phyloP scores from a whole-genome alignment of 2,329 filamentous ascomycete species.

The Chaetomium globosum region DNA sequence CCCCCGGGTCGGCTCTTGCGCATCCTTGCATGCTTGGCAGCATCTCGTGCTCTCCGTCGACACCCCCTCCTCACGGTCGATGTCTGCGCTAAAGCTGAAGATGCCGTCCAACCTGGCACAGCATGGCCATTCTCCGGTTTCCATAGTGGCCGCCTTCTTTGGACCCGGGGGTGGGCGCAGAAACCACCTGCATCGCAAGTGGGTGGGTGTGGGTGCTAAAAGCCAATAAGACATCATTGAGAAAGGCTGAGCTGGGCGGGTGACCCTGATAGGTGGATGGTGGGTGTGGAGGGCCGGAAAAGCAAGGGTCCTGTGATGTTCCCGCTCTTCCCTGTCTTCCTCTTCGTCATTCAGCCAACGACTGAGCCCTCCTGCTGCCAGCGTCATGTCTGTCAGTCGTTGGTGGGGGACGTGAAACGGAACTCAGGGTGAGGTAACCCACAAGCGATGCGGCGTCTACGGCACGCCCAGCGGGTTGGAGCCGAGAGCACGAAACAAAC shows the following conservation, averaged over 20 bases:
- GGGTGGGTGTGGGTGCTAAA: slow-evolving; percentile 14
- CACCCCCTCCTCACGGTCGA: slow-evolving; percentile 1
- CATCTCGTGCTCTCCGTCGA: neutral
- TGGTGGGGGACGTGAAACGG: slow-evolving; percentile 32
- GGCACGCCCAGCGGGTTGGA: slow-evolving; percentile 32
- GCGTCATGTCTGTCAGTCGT: slow-evolving; percentile 24
- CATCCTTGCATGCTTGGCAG: slow-evolving; percentile 20
- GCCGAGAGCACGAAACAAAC: slow-evolving; percentile 24
- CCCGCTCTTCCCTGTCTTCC: slow-evolving; percentile 14
- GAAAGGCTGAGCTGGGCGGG: slow-evolving; percentile 34
- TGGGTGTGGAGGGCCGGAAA: slow-evolving; percentile 30
- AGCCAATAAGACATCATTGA: slow-evolving; percentile 26
- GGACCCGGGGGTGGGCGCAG: slow-evolving; percentile 18
- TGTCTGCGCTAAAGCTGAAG: neutral
- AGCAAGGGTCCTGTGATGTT: slow-evolving; percentile 30
- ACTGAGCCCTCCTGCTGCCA: neutral
- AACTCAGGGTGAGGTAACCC: slow-evolving; percentile 26
- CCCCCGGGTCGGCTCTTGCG: slow-evolving; percentile 3
- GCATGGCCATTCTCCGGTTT: neutral
- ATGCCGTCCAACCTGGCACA: neutral
- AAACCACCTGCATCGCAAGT: slow-evolving; percentile 6
- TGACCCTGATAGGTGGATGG: slow-evolving; percentile 33
- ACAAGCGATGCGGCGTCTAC: slow-evolving; percentile 27
- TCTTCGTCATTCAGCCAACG: neutral
- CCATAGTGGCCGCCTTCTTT: neutral